A percentile compares a stretch with the other conserved stretches of the same genome.
Evolutionary conservation across 23 red algal genomes (phyloP).

Genomic region (Gracilaria domingensis): DNA sequence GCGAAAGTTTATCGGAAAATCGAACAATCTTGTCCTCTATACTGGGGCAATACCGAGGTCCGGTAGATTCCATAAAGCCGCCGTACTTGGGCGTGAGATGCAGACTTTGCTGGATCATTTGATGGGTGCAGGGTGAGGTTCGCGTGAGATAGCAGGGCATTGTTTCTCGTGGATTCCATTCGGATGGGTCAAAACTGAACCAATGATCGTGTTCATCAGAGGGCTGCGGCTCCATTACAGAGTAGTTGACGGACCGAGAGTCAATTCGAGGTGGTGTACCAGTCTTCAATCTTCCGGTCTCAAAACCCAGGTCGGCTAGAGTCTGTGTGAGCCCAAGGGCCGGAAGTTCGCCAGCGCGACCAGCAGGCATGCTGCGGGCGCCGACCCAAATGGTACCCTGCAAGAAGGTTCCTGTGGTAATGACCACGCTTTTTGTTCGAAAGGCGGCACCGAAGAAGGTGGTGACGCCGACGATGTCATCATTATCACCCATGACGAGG

Average conservation of each 20-base stretch:
- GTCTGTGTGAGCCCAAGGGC: slow-evolving; percentile 94
- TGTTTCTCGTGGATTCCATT: slow-evolving; percentile 87
- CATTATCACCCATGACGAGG: slow-evolving; percentile 79
- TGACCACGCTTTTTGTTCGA: slow-evolving; percentile 77
- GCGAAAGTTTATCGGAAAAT: slow-evolving; percentile 85
- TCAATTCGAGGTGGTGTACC: slow-evolving; percentile 96
- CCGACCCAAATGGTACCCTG: slow-evolving; percentile 99
- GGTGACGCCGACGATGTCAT: slow-evolving; percentile 80
- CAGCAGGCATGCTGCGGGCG: slow-evolving; percentile 92
- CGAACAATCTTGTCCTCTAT: slow-evolving; percentile 99
- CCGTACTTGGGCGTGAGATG: slow-evolving; percentile 99
- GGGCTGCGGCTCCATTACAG: slow-evolving; percentile 88
- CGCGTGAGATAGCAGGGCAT: slow-evolving; percentile 97
- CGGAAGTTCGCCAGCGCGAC: slow-evolving; percentile 89
- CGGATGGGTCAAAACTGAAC: slow-evolving; percentile 95
- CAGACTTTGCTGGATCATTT: slow-evolving; percentile 95
- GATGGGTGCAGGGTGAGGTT: slow-evolving; percentile 87
- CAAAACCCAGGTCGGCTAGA: slow-evolving; percentile 83
- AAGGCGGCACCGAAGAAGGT: slow-evolving; percentile 92
- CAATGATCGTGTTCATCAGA: slow-evolving; percentile 95
- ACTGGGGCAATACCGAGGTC: slow-evolving; percentile 96
- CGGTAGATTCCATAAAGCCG: slow-evolving; percentile 90
- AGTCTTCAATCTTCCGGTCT: slow-evolving; percentile 96
- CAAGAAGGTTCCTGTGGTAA: slow-evolving; percentile 97
- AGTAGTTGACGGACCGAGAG: slow-evolving; percentile 83